These are phyloP conservation scores for Metarhizium guizhouense DNA, from an alignment of 2,329 filamentous ascomycete genomes.

Conservation along the genomic window DNA sequence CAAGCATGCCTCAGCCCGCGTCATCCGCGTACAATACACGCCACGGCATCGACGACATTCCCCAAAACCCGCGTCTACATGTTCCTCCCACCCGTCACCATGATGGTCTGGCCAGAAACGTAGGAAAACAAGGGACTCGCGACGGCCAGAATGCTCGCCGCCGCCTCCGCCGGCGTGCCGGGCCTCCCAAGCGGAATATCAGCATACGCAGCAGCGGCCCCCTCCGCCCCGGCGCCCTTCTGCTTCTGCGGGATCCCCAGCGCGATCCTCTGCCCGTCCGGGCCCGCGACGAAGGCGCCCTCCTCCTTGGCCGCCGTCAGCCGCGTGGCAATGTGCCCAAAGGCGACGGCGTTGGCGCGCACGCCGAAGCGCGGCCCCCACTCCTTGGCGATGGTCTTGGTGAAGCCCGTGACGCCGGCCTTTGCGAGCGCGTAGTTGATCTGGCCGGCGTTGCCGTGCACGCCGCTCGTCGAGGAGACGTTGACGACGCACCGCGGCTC, in stretches of 20 bases:
- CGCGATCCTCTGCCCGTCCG: conserved; percentile 66
- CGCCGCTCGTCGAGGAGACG: conserved; percentile 71
- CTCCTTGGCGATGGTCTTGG: conserved; percentile 85
- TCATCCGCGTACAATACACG: background rate
- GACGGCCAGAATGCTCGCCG: conserved; percentile 66
- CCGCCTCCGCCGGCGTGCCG: conserved; percentile 72
- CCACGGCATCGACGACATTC: background rate
- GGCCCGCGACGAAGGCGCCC: conserved; percentile 68
- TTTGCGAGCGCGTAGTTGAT: conserved; percentile 83
- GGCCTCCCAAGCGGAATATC: conserved; percentile 75
- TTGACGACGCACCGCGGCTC: conserved; percentile 74
- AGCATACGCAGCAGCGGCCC: conserved; percentile 35
- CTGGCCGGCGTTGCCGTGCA: conserved; percentile 86
- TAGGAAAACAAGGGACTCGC: conserved; percentile 78
- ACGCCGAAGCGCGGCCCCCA: conserved; percentile 83
- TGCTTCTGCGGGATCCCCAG: conserved; percentile 64
- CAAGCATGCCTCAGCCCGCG: background rate
- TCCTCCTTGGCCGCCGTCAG: conserved; percentile 79
- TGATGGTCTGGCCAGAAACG: conserved; percentile 79
- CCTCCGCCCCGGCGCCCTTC: conserved; percentile 24
- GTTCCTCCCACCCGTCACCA: conserved; percentile 69
- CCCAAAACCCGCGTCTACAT: conserved; percentile 31
- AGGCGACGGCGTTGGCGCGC: conserved; percentile 73
- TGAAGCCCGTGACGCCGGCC: conserved; percentile 72
- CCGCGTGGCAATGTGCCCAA: conserved; percentile 72